Base-by-base conservation (phyloP, 225 moss, liverwort and hornwort genomes). In the Sphagnum tenellum region DNA sequence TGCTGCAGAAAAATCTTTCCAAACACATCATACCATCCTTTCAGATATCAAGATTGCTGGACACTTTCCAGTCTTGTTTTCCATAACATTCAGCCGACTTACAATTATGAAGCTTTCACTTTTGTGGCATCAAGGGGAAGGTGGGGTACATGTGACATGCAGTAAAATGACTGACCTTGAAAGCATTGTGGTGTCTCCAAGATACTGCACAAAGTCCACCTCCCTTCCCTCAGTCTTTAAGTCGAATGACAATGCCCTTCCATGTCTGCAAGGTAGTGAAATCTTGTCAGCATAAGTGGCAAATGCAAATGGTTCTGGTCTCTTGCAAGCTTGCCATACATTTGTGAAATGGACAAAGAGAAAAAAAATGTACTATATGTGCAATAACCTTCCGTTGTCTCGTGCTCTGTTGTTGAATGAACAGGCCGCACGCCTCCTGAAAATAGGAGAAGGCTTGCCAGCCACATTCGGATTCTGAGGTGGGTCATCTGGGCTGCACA, bases 401-500 rank as follows among this genome's bases (percentile, higher is more conserved):
- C 78, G 73, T 76, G 78, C 72, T 75, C 76, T 86, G 80, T 64
- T 65, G 76, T 79, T 79, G 81, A 84, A 82, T 69, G 75, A 73
- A 88, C 76, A 72, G 75, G 81, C 91, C 82, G 78, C 89, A 79
- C 91, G 78, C 72, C 86, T 75, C 81, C 88, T 95, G 79, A 82
- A 84, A 47, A 95, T 81, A 70, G 83, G 85, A 70, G 89, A 86
- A 77, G 85, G 74, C 73, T 83, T 87, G 66, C 82, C 89, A 68
- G 81, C 76, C 72, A 79, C 73, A 70, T 79, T 85, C n/a, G 89
- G 71, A 83, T 89, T 82, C 68, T 89, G 91, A 50, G 89, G 95
- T 59, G 95, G 92, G 71, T 88, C 88, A 80, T 96, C 95, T 69
- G 92, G 92, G 77, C 95, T 96, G 95, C 85, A 92, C 74, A 75